Conservation (phyloP, 2,329 filamentous ascomycete species). For the Nannizziopsis arthrosporioides region DNA sequence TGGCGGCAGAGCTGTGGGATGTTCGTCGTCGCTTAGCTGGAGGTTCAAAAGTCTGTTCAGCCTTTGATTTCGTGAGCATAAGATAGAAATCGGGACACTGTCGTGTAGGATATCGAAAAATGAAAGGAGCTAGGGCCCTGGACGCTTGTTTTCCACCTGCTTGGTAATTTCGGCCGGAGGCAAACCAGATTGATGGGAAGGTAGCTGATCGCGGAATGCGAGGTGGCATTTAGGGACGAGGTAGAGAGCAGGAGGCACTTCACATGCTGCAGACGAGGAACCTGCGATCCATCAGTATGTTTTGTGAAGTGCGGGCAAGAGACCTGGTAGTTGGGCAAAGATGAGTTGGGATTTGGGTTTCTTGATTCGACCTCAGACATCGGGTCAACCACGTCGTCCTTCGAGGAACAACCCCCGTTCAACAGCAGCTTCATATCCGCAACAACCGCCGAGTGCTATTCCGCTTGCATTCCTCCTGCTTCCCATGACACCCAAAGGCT, state of each 20-base stretch:
- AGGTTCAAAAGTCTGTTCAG: constrained; percentile 17
- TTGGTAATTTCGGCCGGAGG: not conserved
- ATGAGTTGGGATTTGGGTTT: no score
- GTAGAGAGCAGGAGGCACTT: not conserved
- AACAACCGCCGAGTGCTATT: not conserved
- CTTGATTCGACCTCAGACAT: no score
- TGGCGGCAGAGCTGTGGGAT: constrained; percentile 16
- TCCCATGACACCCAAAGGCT: constrained; percentile 7
- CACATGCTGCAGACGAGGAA: constrained; percentile 1
- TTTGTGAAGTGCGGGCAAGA: no score
- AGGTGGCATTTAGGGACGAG: constrained; percentile 2
- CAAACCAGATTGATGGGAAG: not conserved
- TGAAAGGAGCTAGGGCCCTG: not conserved
- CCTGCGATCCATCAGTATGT: not conserved
- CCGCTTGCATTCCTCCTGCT: not conserved
- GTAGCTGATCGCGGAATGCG: not conserved
- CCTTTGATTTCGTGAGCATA: constrained; percentile 11
- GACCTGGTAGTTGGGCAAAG: no score
- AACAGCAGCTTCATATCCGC: not conserved
- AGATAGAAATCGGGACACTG: not conserved
- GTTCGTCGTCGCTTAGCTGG: constrained; percentile 26
- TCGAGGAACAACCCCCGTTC: not conserved
- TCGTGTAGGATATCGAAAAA: not conserved
- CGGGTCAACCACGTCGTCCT: no score
- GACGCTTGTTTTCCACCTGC: not conserved